phyloP scores from a whole-genome alignment of 2,329 filamentous ascomycete genomes.

The Botryotinia calthae region DNA sequence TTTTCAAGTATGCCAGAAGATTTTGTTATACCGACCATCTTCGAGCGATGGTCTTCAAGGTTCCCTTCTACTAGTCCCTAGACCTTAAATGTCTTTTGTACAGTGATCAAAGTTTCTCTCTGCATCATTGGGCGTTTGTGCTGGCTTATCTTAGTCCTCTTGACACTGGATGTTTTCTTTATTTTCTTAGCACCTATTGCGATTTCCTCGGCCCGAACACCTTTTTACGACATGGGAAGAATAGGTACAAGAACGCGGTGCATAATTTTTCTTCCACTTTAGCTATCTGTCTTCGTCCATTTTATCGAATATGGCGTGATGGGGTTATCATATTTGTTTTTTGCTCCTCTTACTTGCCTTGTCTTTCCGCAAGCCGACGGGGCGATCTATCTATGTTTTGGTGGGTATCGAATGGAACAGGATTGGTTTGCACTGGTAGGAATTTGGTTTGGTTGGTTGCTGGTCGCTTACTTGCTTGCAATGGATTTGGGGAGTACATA shows the following conservation, averaged over 20 bases:
- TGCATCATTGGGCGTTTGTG: slow-evolving; percentile 11
- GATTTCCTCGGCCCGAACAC: not conserved
- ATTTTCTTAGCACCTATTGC: not conserved
- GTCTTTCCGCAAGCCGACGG: not conserved
- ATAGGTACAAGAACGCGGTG: not conserved
- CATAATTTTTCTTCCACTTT: not conserved
- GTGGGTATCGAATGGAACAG: slow-evolving; percentile 6
- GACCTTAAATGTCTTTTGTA: slow-evolving; percentile 7
- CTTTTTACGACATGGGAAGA: not conserved
- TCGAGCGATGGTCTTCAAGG: not conserved
- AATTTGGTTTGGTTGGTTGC: slow-evolving; percentile 5
- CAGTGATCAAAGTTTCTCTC: not conserved
- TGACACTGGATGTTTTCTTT: not conserved
- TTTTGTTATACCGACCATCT: not conserved
- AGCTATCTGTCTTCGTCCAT: not conserved
- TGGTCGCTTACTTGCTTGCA: not conserved
- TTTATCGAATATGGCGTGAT: slow-evolving; percentile 6
- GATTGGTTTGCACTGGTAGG: slow-evolving; percentile 6
- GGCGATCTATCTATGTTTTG: slow-evolving; percentile 3
- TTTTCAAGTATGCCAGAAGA: slow-evolving; percentile 1
- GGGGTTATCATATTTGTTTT: slow-evolving; percentile 2
- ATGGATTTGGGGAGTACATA: slow-evolving; percentile 10
- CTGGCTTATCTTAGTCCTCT: not conserved
- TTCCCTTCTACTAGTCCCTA: not conserved
- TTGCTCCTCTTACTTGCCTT: slow-evolving; percentile 7